Evolutionary conservation across 495 filamentous ascomycete genomes (phyloP).

Genomic region (Podospora pseudopauciseta): DNA sequence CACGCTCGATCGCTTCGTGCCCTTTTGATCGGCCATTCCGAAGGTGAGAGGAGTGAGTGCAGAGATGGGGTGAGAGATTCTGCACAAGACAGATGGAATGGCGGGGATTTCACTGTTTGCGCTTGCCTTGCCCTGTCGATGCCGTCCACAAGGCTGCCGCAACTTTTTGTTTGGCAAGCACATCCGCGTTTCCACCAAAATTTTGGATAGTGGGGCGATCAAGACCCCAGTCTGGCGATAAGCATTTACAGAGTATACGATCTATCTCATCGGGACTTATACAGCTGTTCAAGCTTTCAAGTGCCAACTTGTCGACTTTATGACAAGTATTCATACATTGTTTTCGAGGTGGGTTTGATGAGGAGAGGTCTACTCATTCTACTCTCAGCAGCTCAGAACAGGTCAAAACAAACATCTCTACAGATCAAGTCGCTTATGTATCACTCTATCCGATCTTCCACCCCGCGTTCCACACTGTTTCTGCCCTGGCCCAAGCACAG

Average conservation of each 20-base stretch:
- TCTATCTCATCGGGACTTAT: too few relatives aligned
- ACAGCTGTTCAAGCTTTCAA: too few relatives aligned
- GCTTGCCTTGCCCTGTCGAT: neutral
- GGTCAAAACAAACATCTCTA: too few relatives aligned
- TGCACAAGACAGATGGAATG: neutral
- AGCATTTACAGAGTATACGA: neutral
- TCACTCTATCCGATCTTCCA: neutral
- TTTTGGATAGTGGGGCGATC: neutral
- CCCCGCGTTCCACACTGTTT: neutral
- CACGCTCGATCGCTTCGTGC: slow-evolving; percentile 32
- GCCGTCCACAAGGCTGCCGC: slow-evolving; percentile 4
- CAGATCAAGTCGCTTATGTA: neutral
- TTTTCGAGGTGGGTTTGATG: too few relatives aligned
- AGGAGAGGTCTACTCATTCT: too few relatives aligned
- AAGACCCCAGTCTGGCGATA: neutral
- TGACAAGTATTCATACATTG: too few relatives aligned
- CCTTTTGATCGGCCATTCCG: slow-evolving; percentile 22
- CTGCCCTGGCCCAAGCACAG: neutral
- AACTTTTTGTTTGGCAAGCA: slow-evolving; percentile 3
- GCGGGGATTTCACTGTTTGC: slow-evolving; percentile 1
- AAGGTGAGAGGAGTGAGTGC: neutral
- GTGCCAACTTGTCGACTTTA: too few relatives aligned
- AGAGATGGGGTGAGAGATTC: neutral
- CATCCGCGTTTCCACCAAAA: neutral
- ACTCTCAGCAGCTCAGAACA: too few relatives aligned